Base-by-base conservation (phyloP, 2,329 filamentous ascomycete species). In the Cercospora sp. region DNA sequence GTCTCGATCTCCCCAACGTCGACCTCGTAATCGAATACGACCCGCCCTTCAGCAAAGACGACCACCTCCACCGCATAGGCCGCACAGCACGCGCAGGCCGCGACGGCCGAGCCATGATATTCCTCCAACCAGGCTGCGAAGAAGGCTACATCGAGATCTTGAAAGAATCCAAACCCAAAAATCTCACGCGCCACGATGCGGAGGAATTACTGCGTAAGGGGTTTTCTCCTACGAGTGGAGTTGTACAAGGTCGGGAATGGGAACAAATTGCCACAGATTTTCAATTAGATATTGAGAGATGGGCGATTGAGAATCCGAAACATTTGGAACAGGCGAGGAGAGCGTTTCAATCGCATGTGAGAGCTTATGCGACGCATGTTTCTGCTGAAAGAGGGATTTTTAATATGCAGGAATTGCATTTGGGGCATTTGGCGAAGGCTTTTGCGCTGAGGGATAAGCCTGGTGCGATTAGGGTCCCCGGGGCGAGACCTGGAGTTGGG, bases 1-100 rank as follows among this genome's bases (percentile, higher is more conserved):
- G 95, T 82, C 89, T 99, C 51, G 95, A 99, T 83, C 87, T 99
- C 16, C 94, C 94, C 0, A 94, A 95, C 61, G 92, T 99, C 62
- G 95, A 99, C 78, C 85, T 97, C 20, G 93, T 99, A 60, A 87
- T 99, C 66, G 95, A 99, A 79, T 98, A 97, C 77, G 95, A 99
- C 77, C 94, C 95, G 0, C 92, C 95, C 2, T 98, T 98, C 80
- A 93, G 91, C 77, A 89, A 93, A 26, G 91, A 94, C 69, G 95
- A 99, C 79, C 95, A 99, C 79, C 86, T 97, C 7, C 95, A 99
- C 81, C 90, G 95, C 65, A 92, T 98, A 65, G 95, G 95, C 64
- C 91, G 95, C 79, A 99, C 95, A 10, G 95, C 95, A 3, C 92
- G 95, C 84, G 92, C 96, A 0, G 95, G 95, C 16, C 90, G 92